phyloP scores from a whole-genome alignment of 2,329 filamentous ascomycete species.

The Penicillium sp. region DNA sequence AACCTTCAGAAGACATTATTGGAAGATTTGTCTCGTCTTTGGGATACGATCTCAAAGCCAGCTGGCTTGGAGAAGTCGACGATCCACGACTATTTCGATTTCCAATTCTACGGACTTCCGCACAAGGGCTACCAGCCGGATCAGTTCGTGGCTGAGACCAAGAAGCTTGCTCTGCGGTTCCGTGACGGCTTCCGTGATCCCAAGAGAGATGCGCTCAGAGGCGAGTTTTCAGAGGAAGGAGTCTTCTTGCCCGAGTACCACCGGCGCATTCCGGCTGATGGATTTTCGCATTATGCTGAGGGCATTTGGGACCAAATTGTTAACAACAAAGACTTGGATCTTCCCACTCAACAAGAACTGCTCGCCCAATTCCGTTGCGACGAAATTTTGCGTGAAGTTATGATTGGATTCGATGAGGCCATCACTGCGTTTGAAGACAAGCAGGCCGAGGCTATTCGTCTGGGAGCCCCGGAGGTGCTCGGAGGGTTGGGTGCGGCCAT shows the following conservation, averaged over 20 bases:
- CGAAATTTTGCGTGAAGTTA: slow-evolving; percentile 88
- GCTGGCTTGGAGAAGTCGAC: slow-evolving; percentile 80
- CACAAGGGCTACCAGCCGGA: slow-evolving; percentile 97
- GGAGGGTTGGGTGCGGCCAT: slow-evolving; percentile 73
- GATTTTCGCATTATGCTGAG: slow-evolving; percentile 90
- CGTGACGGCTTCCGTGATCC: slow-evolving; percentile 73
- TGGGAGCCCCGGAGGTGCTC: slow-evolving; percentile 73
- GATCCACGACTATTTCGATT: slow-evolving; percentile 98
- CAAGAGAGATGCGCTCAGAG: slow-evolving; percentile 59
- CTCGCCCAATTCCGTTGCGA: slow-evolving; percentile 97
- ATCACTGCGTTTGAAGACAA: slow-evolving; percentile 82
- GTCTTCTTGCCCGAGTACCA: slow-evolving; percentile 95
- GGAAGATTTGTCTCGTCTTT: slow-evolving; percentile 88
- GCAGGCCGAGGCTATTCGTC: slow-evolving; percentile 70
- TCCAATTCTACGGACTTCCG: slow-evolving; percentile 90
- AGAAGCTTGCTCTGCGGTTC: slow-evolving; percentile 78
- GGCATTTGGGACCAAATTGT: slow-evolving; percentile 98
- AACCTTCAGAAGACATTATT: slow-evolving; percentile 89
- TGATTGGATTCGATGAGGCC: slow-evolving; percentile 77
- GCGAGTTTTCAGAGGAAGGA: slow-evolving; percentile 74
- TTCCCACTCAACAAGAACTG: slow-evolving; percentile 95
- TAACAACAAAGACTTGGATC: slow-evolving; percentile 95
- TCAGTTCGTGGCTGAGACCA: slow-evolving; percentile 78
- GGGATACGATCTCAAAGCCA: slow-evolving; percentile 90
- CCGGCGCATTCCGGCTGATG: slow-evolving; percentile 90